Evolutionary conservation across 2,329 filamentous ascomycete species (phyloP), one percentile per base, ranked within the genome.

Genomic region (Orbilia oligospora): DNA sequence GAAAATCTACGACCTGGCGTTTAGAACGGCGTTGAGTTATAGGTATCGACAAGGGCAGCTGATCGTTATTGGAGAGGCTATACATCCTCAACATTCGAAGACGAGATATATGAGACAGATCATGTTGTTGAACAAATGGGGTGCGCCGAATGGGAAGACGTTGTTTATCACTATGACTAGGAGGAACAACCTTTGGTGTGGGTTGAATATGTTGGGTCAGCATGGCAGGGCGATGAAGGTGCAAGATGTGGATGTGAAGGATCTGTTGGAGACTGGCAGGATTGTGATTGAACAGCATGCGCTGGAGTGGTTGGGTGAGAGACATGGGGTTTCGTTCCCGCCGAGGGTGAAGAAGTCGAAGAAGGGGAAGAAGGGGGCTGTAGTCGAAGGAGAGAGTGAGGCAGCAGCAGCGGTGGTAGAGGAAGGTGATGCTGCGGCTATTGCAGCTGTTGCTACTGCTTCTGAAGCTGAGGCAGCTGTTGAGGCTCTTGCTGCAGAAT

Each of bases 1-100:
- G 83, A 98, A 98, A 87, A 90, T 97, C 58, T 99, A 99, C 86
- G 94, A 98, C 85, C 88, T 97, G 82, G 96, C 96, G 9, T 98
- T 93, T 93, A 90, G 96, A 83, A 98, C 92, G 51, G 96, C 96
- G 10, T 88, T 99, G 81, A 96, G 92, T 83, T 97, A 97, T 87
- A 90, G 96, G 77, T 98, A 96, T 86, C 88, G 91, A 81, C 90
- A 91, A 81, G 96, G 94, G 61, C 93, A 98, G 86, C 86, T 99
- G 82, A 87, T 97, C 81, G 90, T 99, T 49, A 91, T 96, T 82
- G 91, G 95, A 83, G 91, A 93, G 83, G 89, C 90, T 48, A 88
- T 93, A 86, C 90, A 94, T 80, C 89, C 97, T 80, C 85, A 88
- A 76, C 86, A 90, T 55, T 90, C 91, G 71, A 86, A 88, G 53